Evolutionary conservation across 164 flowering plant species (phyloP).

Genomic region (Sedum album): DNA sequence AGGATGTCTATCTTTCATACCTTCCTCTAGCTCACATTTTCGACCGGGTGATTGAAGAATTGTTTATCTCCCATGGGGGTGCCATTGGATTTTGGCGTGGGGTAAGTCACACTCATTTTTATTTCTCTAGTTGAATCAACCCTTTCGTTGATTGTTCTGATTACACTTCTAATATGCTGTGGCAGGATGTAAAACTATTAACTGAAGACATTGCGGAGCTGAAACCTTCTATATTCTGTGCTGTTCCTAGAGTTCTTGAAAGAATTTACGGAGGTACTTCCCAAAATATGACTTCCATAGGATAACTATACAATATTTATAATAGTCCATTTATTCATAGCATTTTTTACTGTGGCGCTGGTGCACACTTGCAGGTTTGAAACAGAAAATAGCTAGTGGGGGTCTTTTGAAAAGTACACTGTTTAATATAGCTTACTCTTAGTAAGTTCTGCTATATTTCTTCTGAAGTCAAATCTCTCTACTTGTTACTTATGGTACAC

Average conservation of each 20-base stretch:
- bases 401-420: conserved; percentile 50
- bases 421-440: conserved; percentile 62
- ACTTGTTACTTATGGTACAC: background rate
- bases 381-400: conserved; percentile 59
- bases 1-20: conserved; percentile 78
- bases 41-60: conserved; percentile 86
- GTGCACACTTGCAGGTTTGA: conserved; percentile 50
- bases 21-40: conserved; percentile 96
- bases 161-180: background rate
- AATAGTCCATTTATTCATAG: background rate
- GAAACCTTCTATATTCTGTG: conserved; percentile 82
- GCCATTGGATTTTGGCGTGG: conserved; percentile 97
- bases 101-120: conserved; percentile 39
- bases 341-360: background rate
- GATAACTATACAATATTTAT: background rate
- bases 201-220: conserved; percentile 81
- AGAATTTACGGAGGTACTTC: conserved; percentile 68
- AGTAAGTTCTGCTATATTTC: conserved; percentile 42
- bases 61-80: conserved; percentile 65
- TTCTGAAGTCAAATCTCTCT: background rate
- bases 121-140: conserved; percentile 46
- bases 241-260: conserved; percentile 95
- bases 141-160: conserved; percentile 15
- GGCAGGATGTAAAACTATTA: conserved; percentile 84
- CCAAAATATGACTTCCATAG: background rate